A percentile compares a stretch with the other conserved stretches of the same genome.
These are phyloP conservation scores for Candida succiphila DNA, from an alignment of 805 yeast genomes.

Conservation along the genomic window DNA sequence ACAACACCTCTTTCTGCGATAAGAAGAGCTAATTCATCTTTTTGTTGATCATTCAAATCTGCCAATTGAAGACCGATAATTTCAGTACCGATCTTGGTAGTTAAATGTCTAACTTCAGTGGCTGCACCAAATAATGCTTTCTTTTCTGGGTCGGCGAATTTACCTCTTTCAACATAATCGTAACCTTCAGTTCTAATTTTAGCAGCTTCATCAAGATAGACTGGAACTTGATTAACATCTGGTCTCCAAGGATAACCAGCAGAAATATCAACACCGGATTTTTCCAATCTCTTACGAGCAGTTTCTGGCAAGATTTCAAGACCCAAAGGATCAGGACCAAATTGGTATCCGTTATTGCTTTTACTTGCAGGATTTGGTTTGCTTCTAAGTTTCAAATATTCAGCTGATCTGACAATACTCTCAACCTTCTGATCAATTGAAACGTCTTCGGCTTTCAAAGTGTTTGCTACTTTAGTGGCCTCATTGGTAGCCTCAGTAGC, in stretches of 20 bases:
- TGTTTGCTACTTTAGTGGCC: too few relatives aligned
- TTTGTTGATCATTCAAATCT: constrained; percentile 31
- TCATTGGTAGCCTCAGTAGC: too few relatives aligned
- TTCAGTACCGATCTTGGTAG: constrained; percentile 40
- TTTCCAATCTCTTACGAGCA: constrained; percentile 21
- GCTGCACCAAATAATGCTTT: constrained; percentile 31
- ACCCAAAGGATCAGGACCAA: constrained; percentile 14
- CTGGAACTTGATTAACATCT: constrained; percentile 21
- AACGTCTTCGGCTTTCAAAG: too few relatives aligned
- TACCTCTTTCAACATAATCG: constrained; percentile 25
- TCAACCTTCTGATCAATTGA: too few relatives aligned
- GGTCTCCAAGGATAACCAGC: constrained; percentile 32
- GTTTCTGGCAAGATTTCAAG: constrained; percentile 18
- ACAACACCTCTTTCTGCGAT: constrained; percentile 42
- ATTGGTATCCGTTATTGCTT: constrained; percentile 1
- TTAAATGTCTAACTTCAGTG: constrained; percentile 30
- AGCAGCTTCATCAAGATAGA: constrained; percentile 29
- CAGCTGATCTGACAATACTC: too few relatives aligned
- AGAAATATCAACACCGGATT: constrained; percentile 26
- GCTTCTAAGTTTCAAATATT: too few relatives aligned
- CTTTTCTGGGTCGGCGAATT: constrained; percentile 30
- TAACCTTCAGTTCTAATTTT: constrained; percentile 25
- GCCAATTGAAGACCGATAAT: constrained; percentile 35
- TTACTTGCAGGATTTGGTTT: too few relatives aligned
- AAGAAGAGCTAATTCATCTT: constrained; percentile 36